Base-by-base conservation (phyloP, 2,329 filamentous ascomycete species). In the Acephala macrosclerotiorum region DNA sequence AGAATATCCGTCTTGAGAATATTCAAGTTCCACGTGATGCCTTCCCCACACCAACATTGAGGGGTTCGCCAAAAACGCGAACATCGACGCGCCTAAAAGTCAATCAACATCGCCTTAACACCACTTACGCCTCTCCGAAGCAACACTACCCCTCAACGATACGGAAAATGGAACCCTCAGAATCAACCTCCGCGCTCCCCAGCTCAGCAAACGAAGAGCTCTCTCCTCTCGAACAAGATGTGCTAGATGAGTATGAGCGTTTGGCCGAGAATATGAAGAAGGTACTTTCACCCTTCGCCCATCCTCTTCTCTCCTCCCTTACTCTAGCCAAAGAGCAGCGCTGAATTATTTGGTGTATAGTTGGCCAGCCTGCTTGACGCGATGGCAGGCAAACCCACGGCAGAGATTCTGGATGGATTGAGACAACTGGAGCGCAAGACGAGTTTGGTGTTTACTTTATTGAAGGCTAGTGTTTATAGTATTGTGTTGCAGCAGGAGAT, bases 401-500 rank as follows among this genome's bases (percentile, higher is more conserved):
- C 91, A 7, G 93, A 92, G 71, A 94, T 96, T 64, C 85, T 96
- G 61, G 93, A 99, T 78, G 91, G 92, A 9, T 84, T 99, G 73
- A 85, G 96, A 61, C 90, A 94, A 51, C 83, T 99, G 62, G 96
- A 99, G 83, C 86, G 96, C 73, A 97, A 98, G 84, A 97, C 95
- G 51, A 94, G 93, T 72, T 83, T 97, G 62, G 95, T 97, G 25
- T 98, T 97, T 79, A 99, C 96, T 68, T 80, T 98, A 77, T 85
- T 99, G 77, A 99, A 99, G 83, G 95, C 96, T 20, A 98, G 95
- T 79, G 96, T 99, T 70, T 99, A 99, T 82, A 97, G 92, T 77
- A 99, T 99, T 82, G 94, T 99, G 68, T 79, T 99, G 82, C 95
- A 99, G 85, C 95, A 98, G 85, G 93, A 98, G 85, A 93, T 97